Conservation (phyloP, 2,329 filamentous ascomycete genomes). For the Aspergillus luchuensis region DNA sequence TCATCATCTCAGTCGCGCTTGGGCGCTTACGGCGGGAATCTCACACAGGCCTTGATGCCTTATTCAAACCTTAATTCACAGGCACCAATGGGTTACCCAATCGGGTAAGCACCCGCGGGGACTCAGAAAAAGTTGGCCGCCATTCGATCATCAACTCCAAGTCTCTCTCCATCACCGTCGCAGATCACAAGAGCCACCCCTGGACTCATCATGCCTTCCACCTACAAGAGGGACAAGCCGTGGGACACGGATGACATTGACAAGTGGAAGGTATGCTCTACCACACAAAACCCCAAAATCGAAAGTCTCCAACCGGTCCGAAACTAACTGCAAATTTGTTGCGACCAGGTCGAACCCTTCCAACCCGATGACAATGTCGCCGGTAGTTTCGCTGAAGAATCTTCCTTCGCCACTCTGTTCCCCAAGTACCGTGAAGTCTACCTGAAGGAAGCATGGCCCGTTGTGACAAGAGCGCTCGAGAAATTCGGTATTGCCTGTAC, state of each 20-base stretch:
- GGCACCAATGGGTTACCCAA: conserved; percentile 12
- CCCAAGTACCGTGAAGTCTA: conserved; percentile 97
- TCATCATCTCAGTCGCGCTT: conserved; percentile 18
- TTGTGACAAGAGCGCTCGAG: conserved; percentile 83
- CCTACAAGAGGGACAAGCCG: conserved; percentile 84
- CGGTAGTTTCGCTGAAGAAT: conserved; percentile 90
- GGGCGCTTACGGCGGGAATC: conserved; percentile 21
- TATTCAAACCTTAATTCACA: conserved; percentile 3
- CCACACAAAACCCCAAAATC: no score
- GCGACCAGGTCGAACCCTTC: conserved; percentile 71
- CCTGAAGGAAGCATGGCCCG: conserved; percentile 87
- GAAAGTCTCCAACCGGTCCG: not conserved
- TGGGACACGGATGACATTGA: conserved; percentile 98
- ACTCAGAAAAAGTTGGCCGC: conserved; percentile 26
- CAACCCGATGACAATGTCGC: conserved; percentile 80
- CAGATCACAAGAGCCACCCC: conserved; percentile 8
- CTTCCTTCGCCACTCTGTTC: conserved; percentile 79
- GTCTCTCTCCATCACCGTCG: conserved; percentile 7
- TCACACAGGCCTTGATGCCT: not conserved
- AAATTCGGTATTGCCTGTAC: conserved; percentile 87
- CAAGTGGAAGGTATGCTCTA: conserved; percentile 74
- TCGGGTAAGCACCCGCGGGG: conserved; percentile 26
- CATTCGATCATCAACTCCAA: conserved; percentile 15
- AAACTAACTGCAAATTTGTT: conserved; percentile 14
- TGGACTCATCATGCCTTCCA: conserved; percentile 72